These are phyloP conservation scores for Backusella psychrophila DNA, from an alignment of 192 early-diverging fungal species.

Conservation along the genomic window DNA sequence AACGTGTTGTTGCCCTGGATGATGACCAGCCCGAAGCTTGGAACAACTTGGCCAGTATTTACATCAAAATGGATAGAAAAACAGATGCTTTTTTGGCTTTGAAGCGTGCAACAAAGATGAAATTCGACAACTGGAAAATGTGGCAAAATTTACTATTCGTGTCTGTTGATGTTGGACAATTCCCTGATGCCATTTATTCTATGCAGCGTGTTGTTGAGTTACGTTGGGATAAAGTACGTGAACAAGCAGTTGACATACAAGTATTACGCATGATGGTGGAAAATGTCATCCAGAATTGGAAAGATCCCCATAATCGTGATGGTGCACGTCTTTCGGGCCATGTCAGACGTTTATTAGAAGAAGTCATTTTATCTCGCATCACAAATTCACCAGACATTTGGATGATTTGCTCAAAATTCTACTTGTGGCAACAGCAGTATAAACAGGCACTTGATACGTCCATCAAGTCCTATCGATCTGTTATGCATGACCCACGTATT, in stretches of 20 bases:
- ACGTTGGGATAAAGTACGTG: conserved; percentile 65
- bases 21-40: conserved; percentile 90
- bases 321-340: conserved; percentile 45
- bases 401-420: conserved; percentile 74
- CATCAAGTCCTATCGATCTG: conserved; percentile 80
- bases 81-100: conserved; percentile 80
- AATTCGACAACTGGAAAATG: conserved; percentile 84
- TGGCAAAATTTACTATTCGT: conserved; percentile 92
- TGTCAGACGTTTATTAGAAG: conserved; percentile 64
- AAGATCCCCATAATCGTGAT: conserved; percentile 51
- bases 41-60: conserved; percentile 92
- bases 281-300: conserved; percentile 55
- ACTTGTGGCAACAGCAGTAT: conserved; percentile 62
- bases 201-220: conserved; percentile 81
- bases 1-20: conserved; percentile 69
- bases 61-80: conserved; percentile 68
- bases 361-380: conserved; percentile 73
- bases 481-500: conserved; percentile 75
- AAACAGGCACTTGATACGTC: conserved; percentile 73
- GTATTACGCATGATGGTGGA: conserved; percentile 72
- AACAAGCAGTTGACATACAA: conserved; percentile 78
- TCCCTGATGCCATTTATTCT: conserved; percentile 81
- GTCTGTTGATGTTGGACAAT: conserved; percentile 74
- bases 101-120: conserved; percentile 75
- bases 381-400: conserved; percentile 74